Conservation (phyloP, 2,329 filamentous ascomycete genomes). For the Diaporthe destruens region DNA sequence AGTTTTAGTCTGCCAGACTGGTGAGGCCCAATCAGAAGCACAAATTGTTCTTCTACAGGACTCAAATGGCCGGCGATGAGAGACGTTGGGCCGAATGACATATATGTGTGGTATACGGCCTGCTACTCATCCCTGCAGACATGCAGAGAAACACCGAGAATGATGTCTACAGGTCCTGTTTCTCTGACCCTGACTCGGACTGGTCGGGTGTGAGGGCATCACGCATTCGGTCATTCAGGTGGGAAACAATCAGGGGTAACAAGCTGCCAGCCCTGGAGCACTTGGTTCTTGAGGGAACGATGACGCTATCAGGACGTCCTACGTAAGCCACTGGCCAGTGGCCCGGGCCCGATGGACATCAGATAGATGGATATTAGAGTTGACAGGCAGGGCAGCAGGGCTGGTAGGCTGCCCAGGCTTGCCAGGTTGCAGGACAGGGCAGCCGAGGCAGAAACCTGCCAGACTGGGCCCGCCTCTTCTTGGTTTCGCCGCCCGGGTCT, state of each 20-base stretch:
- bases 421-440: no score
- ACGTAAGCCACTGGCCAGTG: not conserved
- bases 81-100: not conserved
- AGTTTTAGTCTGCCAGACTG: not conserved
- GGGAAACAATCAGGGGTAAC: slow-evolving; percentile 6
- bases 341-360: not conserved
- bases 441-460: slow-evolving; percentile 17
- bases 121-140: not conserved
- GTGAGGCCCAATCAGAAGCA: not conserved
- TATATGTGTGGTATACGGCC: slow-evolving; percentile 2
- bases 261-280: not conserved
- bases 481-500: slow-evolving; percentile 25
- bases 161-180: not conserved
- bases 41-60: not conserved
- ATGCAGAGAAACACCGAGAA: not conserved
- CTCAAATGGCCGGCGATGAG: no score
- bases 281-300: not conserved
- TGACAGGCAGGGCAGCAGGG: not conserved
- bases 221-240: not conserved
- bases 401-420: no score
- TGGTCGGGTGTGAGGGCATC: slow-evolving; percentile 23
- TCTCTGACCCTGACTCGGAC: slow-evolving; percentile 13
- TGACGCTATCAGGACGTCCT: slow-evolving; percentile 11
- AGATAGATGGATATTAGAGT: slow-evolving; percentile 13
- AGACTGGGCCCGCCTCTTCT: not conserved